A percentile compares a stretch with the other conserved stretches of the same genome.
Evolutionary conservation across 805 yeast genomes (phyloP).

Genomic region (Candida insectorum): DNA sequence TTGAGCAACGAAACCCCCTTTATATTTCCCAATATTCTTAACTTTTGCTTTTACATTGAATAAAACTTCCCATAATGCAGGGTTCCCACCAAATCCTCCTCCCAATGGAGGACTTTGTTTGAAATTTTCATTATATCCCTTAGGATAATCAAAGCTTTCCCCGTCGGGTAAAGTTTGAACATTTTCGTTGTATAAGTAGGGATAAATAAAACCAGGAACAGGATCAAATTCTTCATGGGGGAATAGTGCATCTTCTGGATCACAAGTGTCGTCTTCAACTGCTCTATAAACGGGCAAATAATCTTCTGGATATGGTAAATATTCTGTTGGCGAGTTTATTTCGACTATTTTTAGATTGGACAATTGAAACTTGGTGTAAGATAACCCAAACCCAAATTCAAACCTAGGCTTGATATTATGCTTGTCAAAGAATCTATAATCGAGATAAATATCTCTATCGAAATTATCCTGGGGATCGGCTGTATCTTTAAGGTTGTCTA

Average conservation of each 20-base stretch:
- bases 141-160: conserved; percentile 37
- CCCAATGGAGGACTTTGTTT: conserved; percentile 35
- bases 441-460: conserved; percentile 48
- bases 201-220: conserved; percentile 55
- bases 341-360: conserved; percentile 37
- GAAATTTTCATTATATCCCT: conserved; percentile 33
- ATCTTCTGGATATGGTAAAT: conserved; percentile 44
- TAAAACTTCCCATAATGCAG: conserved; percentile 53
- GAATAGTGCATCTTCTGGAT: conserved; percentile 53
- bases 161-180: conserved; percentile 32
- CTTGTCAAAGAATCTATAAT: conserved; percentile 57
- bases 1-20: conserved; percentile 51
- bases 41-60: conserved; percentile 45
- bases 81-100: conserved; percentile 60
- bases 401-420: conserved; percentile 53
- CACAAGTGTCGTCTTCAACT: conserved; percentile 46
- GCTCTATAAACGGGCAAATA: conserved; percentile 41
- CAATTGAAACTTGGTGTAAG: conserved; percentile 45
- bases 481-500: conserved; percentile 29
- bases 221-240: conserved; percentile 52
- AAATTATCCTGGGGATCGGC: conserved; percentile 40
- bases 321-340: conserved; percentile 41
- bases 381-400: conserved; percentile 62
- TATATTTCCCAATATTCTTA: conserved; percentile 44
- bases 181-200: conserved; percentile 43